Evolutionary conservation across 495 filamentous ascomycete genomes (phyloP).

Genomic region (Penicillium bialowiezense): DNA sequence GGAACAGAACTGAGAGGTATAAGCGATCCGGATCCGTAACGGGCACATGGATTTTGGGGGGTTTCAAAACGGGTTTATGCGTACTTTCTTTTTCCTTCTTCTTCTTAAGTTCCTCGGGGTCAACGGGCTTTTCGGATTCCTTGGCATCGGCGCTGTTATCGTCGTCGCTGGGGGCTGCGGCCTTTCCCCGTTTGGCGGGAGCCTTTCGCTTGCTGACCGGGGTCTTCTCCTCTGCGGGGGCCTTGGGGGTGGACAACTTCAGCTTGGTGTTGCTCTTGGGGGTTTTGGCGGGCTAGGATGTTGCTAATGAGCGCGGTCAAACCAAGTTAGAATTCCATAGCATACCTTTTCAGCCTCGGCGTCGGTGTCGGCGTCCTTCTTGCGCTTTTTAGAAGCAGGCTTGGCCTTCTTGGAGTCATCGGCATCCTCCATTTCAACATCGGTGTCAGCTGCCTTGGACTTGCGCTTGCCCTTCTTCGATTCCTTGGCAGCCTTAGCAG

Average conservation of each 20-base stretch:
- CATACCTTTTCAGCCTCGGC: conserved; percentile 69
- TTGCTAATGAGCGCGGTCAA: conserved; percentile 1
- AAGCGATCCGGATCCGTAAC: background rate
- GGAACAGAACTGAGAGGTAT: conserved; percentile 60
- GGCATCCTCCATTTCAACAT: conserved; percentile 75
- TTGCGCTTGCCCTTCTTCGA: conserved; percentile 63
- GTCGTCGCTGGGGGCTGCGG: conserved; percentile 42
- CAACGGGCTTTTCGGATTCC: conserved; percentile 52
- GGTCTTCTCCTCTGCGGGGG: conserved; percentile 46
- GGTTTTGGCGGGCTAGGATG: conserved; percentile 50
- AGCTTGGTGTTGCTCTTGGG: conserved; percentile 57
- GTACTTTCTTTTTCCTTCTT: conserved; percentile 68
- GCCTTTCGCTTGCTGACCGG: conserved; percentile 57
- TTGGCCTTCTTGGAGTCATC: conserved; percentile 53
- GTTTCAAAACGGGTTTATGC: conserved; percentile 11
- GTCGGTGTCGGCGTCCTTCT: conserved; percentile 63
- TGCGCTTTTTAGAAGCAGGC: conserved; percentile 58
- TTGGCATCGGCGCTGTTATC: conserved; percentile 44
- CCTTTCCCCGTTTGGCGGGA: conserved; percentile 40
- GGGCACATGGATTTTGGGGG: background rate
- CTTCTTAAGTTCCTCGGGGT: conserved; percentile 58
- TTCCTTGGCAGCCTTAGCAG: conserved; percentile 57
- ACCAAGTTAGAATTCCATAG: conserved; percentile 18
- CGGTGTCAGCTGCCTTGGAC: conserved; percentile 59
- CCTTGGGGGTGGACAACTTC: conserved; percentile 53